Evolutionary conservation across 306 rosid species (phyloP), one percentile per base, ranked within the genome.

Genomic region (Gillenia trifoliata): DNA sequence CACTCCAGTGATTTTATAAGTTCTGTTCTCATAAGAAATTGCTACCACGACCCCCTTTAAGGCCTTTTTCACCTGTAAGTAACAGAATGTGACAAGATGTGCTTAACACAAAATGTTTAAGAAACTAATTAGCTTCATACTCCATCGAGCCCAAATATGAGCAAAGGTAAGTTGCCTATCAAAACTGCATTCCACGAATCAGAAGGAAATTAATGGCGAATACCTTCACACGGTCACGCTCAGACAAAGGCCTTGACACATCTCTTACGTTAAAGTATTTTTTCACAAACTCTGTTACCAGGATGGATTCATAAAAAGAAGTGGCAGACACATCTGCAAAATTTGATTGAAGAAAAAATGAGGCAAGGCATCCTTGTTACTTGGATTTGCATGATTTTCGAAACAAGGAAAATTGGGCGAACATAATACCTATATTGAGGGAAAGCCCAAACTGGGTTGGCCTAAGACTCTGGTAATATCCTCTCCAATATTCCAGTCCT

Each of bases 251-350:
- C 82, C 76, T 85, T 0, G 83, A 30, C 6, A 74, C 3, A 84
- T 83, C 78, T 23, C 73, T 79, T 0, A 55, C 3, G 0, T 61
- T 80, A 36, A 83, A 78, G 71, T 90, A 76, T 16, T 80, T 83
- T 0, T 3, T 8, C n/a, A 92, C 9, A 55, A 83, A 94, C 0
- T 90, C 88, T 0, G 82, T 68, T 23, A 90, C 92, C 12, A 4
- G 29, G 12, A 90, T 72, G 0, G 88, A 71, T 38, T 94, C 97
- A 49, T 81, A 94, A 45, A 85, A 94, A 0, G 92, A 78, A 50
- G 85, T 82, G 0, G 99, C 96, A 0, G 97, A 88, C 1, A 89
- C 88, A 86, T 94, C 92, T 94, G 84, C 65, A 71, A 60, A 38
- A 68, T 28, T 9, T 72, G 22, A 20, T 75, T 19, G 49, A 4